Evolutionary conservation across 2,329 filamentous ascomycete species (phyloP).

Genomic region (Verticillium isaacii): DNA sequence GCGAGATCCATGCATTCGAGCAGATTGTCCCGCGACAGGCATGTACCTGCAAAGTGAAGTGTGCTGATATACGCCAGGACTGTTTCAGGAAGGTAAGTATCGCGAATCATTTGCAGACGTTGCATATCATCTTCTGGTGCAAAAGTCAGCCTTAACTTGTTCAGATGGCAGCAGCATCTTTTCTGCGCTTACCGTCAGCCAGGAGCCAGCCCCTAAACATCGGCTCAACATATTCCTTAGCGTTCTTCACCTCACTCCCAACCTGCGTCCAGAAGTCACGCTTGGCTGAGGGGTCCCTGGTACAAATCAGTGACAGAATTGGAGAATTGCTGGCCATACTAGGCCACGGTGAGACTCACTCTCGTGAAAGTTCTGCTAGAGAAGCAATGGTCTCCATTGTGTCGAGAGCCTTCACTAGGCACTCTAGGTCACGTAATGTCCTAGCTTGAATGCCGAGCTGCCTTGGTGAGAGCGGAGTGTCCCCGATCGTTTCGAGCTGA

Average conservation of each 20-base stretch:
- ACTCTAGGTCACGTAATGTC: constrained; percentile 65
- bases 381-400: constrained; percentile 62
- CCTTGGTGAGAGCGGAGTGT: constrained; percentile 29
- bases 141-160: neutral
- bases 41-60: constrained; percentile 72
- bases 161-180: neutral
- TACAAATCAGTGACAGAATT: constrained; percentile 18
- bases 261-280: constrained; percentile 51
- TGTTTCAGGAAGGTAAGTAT: constrained; percentile 79
- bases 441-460: constrained; percentile 50
- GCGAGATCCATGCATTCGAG: constrained; percentile 86
- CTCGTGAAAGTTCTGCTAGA: constrained; percentile 43
- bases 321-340: neutral
- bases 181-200: constrained; percentile 45
- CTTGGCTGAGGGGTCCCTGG: constrained; percentile 25
- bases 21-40: constrained; percentile 69
- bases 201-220: constrained; percentile 63
- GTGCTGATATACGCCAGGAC: constrained; percentile 79
- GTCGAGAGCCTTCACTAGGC: constrained; percentile 61
- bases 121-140: constrained; percentile 12
- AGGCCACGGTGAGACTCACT: constrained; percentile 35
- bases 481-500: constrained; percentile 28
- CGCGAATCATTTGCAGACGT: constrained; percentile 62
- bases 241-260: constrained; percentile 46
- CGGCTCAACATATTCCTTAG: constrained; percentile 53